Conservation (phyloP, 495 filamentous ascomycete species). For the Polyplosphaeria fusca region DNA sequence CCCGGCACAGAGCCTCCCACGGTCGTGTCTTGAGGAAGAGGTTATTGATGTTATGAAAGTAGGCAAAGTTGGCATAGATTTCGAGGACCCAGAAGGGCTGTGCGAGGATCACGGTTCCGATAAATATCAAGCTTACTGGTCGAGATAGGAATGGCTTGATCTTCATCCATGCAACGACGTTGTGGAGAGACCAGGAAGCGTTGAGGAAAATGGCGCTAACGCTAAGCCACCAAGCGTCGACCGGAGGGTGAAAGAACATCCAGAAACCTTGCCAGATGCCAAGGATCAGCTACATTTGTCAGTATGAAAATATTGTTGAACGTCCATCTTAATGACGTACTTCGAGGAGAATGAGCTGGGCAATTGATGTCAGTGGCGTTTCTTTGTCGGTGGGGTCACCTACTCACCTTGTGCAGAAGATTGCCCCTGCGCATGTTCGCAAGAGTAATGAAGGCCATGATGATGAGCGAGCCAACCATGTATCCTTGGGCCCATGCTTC, state of each 20-base stretch:
- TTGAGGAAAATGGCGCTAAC: slow-evolving; percentile 40
- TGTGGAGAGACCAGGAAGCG: slow-evolving; percentile 41
- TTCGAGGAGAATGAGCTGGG: slow-evolving; percentile 41
- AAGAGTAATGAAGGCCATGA: slow-evolving; percentile 41
- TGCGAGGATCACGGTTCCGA: slow-evolving; percentile 38
- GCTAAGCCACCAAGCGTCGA: slow-evolving; percentile 41
- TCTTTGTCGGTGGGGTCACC: background rate
- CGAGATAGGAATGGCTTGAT: slow-evolving; percentile 39
- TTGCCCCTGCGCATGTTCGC: slow-evolving; percentile 42
- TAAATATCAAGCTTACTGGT: slow-evolving; percentile 35
- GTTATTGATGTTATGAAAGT: slow-evolving; percentile 37
- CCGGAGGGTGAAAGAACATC: slow-evolving; percentile 37
- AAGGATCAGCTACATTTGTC: slow-evolving; percentile 36
- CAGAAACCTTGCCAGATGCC: slow-evolving; percentile 42
- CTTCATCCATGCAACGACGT: slow-evolving; percentile 46
- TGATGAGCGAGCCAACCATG: slow-evolving; percentile 42
- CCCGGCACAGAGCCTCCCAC: slow-evolving; percentile 54
- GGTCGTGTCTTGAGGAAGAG: slow-evolving; percentile 52
- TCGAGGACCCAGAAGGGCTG: slow-evolving; percentile 44
- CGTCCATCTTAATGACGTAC: slow-evolving; percentile 26
- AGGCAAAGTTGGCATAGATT: slow-evolving; percentile 43
- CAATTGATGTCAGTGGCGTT: background rate
- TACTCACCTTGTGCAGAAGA: slow-evolving; percentile 40
- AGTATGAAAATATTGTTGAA: too few species aligned
- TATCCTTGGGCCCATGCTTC: slow-evolving; percentile 45